Evolutionary conservation across 2,329 filamentous ascomycete genomes (phyloP), one percentile per base, ranked within the genome.

Genomic region (Arthrobotrys musiformis): DNA sequence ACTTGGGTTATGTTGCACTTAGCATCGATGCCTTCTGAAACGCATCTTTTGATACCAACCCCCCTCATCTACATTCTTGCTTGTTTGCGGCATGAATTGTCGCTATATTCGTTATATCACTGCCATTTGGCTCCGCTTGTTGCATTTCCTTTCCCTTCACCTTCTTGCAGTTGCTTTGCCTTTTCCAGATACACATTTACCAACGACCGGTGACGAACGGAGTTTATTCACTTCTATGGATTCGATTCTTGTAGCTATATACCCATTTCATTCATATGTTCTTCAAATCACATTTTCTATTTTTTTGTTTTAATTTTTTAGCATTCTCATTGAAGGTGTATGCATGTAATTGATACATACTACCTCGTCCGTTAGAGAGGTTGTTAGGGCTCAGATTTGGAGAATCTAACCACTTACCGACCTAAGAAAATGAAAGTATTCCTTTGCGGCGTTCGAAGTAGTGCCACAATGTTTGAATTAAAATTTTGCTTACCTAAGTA

Each of bases 211-310:
- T 66, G 63, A 76, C 22, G 72, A 76, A 62, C 24, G 30, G 66
- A 67, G 58, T 60, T 76, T 60, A 66, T 33, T 24, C 13, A 30
- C 44, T 44, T 70, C n/a, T n/a, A n/a, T n/a, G n/a, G n/a, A n/a
- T n/a, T 77, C 66, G 62, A 42, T 77, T 70, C 56, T 54, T 77
- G 61, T 77, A 70, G 17, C 58, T 67, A 77, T 66, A 70, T 61
- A 70, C 48, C 58, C 50, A 61, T 61, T 33, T 52, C 46, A 46
- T 33, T n/a, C 52, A 44, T 64, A n/a, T n/a, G n/a, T 69, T 58
- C 42, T 52, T 54, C n/a, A n/a, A n/a, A n/a, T n/a, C n/a, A n/a
- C n/a, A n/a, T n/a, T 26, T 58, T 42, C 30, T 22, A 33, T 70
- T 9, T 52, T 30, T 52, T 24, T 19, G 6, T 19, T 19, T 35